These are phyloP conservation scores for Ammopiptanthus mongolicus DNA, from an alignment of 306 rosid species.

Conservation along the genomic window DNA sequence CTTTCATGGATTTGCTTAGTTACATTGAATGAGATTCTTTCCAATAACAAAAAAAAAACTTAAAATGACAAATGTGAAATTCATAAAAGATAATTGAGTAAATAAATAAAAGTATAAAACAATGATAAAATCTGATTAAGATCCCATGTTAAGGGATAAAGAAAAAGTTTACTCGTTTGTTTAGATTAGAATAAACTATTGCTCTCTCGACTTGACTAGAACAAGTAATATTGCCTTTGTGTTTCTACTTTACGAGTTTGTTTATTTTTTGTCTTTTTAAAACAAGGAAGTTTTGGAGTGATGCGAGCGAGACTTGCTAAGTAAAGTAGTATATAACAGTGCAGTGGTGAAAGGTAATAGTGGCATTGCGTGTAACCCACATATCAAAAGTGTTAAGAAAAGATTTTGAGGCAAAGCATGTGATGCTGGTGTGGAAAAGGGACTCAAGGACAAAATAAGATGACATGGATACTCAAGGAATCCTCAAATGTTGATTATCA, in stretches of 20 bases:
- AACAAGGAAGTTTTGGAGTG: not conserved
- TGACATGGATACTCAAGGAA: not conserved
- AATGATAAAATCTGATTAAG: not conserved
- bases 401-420: not conserved
- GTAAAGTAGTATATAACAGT: not conserved
- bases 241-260: not conserved
- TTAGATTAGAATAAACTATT: not conserved
- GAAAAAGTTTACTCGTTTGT: not conserved
- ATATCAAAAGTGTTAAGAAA: not conserved
- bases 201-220: not conserved
- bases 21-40: no score
- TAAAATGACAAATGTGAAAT: no score
- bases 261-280: not conserved
- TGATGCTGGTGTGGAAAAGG: conserved; percentile 15
- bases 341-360: not conserved
- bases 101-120: not conserved
- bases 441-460: not conserved
- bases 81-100: not conserved
- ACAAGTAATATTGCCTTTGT: not conserved
- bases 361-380: conserved; percentile 27
- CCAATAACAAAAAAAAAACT: no score
- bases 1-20: no score
- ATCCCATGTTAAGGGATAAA: not conserved
- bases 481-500: no score
- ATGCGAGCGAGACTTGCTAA: not conserved